Percentiles rank a stretch among this genome's conserved stretches.
phyloP scores from a whole-genome alignment of 2,329 filamentous ascomycete species.

The Colletotrichum limetticola region DNA sequence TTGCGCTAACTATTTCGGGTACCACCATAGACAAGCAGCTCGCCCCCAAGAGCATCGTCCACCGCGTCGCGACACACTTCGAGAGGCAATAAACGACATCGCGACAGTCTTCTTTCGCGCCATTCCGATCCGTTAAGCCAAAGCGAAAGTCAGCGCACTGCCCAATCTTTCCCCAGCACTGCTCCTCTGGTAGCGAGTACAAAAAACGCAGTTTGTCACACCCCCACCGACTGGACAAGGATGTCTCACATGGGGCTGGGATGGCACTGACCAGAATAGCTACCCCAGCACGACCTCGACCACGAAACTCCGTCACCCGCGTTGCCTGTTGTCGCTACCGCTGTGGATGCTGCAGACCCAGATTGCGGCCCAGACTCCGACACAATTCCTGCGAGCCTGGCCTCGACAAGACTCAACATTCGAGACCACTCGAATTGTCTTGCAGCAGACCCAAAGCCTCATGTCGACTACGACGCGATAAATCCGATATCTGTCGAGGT shows the following conservation, averaged over 20 bases:
- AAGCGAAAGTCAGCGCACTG: not conserved
- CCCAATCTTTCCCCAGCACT: not conserved
- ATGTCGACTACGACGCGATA: slow-evolving; percentile 19
- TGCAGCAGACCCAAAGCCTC: not conserved
- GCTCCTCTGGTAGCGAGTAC: slow-evolving; percentile 12
- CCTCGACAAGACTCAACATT: not conserved
- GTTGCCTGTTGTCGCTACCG: slow-evolving; percentile 15
- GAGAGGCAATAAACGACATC: not conserved
- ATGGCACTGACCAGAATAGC: slow-evolving; percentile 33
- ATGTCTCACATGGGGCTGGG: slow-evolving; percentile 4
- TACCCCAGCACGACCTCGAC: slow-evolving; percentile 27
- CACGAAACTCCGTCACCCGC: slow-evolving; percentile 19
- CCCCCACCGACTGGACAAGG: slow-evolving; percentile 12
- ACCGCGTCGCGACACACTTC: not conserved
- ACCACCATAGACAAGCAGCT: slow-evolving; percentile 31
- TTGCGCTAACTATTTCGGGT: slow-evolving; percentile 29
- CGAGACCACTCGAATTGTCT: not conserved
- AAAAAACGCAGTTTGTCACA: slow-evolving; percentile 18
- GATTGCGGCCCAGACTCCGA: slow-evolving; percentile 3
- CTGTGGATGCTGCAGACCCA: slow-evolving; percentile 1
- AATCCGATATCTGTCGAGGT: not conserved
- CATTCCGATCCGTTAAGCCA: not conserved
- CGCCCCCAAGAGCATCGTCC: slow-evolving; percentile 22
- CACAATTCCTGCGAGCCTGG: not conserved
- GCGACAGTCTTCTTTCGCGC: not conserved